Percentiles rank a stretch among this genome's conserved stretches.
These are phyloP conservation scores for Vachellia pachyceras DNA, from an alignment of 306 rosid species.

Conservation along the genomic window DNA sequence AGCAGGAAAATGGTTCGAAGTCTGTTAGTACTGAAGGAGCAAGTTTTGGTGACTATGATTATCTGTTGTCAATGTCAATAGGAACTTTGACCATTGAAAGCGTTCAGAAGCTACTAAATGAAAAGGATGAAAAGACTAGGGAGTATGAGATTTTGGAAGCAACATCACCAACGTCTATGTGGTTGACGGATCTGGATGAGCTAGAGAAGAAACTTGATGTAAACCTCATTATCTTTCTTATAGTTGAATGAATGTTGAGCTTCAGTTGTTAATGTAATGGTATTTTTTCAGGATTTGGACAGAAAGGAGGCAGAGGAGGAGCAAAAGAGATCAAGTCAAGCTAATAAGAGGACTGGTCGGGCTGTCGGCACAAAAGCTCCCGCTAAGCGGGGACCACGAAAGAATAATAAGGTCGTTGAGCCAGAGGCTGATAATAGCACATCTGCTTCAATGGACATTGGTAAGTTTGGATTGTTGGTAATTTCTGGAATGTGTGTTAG, in stretches of 20 bases:
- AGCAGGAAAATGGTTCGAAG: constrained; percentile 51
- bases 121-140: constrained; percentile 60
- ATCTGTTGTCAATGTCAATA: constrained; percentile 76
- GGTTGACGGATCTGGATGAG: constrained; percentile 80
- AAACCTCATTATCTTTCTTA: neutral
- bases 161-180: constrained; percentile 67
- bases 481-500: neutral
- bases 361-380: constrained; percentile 53
- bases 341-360: constrained; percentile 34
- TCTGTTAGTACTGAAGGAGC: constrained; percentile 41
- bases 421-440: constrained; percentile 49
- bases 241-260: neutral
- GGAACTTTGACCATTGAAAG: constrained; percentile 81
- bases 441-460: constrained; percentile 65
- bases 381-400: constrained; percentile 73
- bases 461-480: constrained; percentile 47
- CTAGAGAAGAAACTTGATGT: constrained; percentile 79
- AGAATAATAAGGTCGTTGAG: constrained; percentile 65
- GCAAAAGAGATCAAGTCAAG: constrained; percentile 56
- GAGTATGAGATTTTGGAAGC: constrained; percentile 69
- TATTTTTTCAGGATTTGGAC: constrained; percentile 67
- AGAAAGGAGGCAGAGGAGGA: constrained; percentile 66
- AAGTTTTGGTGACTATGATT: constrained; percentile 69
- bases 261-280: neutral
- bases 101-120: constrained; percentile 70